Evolutionary conservation across 2,329 filamentous ascomycete species (phyloP), one percentile per base, ranked within the genome.

Genomic region (Penicillium sp.): DNA sequence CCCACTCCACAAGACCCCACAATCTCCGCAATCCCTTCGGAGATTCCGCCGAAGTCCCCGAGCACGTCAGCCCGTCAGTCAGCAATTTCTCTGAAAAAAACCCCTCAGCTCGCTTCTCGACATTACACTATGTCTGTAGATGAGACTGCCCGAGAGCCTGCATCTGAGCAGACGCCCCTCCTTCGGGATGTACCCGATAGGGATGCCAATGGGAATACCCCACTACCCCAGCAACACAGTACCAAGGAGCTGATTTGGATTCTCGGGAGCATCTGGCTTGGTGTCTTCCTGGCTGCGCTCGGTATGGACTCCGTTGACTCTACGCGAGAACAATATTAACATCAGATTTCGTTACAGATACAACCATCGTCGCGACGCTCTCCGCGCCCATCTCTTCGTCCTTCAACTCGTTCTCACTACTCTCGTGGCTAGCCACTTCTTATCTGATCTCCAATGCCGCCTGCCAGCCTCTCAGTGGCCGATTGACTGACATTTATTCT

Each of bases 381-480:
- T 88, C 89, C 0, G 89, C 84, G 0, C 90, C 91, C 8, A 96
- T 97, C 60, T 89, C 89, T 25, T 89, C 86, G 69, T 88, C 88
- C 41, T 96, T 96, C 74, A 80, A 87, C 56, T 95, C 90, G 1
- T 83, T 96, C 28, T 88, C 87, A 19, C 80, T 94, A 4, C 81
- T 96, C 42, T 92, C 90, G 0, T 96, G 91, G 91, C 85, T 96
- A 8, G 91, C 90, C 0, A 89, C 90, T 0, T 88, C 90, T 19
- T 96, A 96, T 70, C 82, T 96, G 28, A 91, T 96, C 66, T 88
- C 91, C 62, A 96, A 93, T 71, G 89, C 91, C 2, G 90, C 90
- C 0, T 90, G 86, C 65, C 91, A 96, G 71, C 91, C 91, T 12
- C 81, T 96, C 19, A 91, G 88, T 9, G 92, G 92, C 6, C 85